Evolutionary conservation across 148 eudicot genomes (phyloP).

Genomic region (Chenopodium quinoa): DNA sequence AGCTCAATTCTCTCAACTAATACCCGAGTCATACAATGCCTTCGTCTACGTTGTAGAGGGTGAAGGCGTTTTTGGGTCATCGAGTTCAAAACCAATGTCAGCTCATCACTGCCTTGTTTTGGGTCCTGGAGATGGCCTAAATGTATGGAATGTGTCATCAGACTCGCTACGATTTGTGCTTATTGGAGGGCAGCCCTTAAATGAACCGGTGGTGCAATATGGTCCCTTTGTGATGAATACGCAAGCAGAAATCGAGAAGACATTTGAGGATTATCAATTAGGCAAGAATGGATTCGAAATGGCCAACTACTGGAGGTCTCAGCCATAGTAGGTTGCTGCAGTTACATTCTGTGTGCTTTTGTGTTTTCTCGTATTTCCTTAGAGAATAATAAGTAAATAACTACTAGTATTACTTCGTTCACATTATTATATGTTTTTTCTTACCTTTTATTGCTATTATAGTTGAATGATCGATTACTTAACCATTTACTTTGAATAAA

Average conservation of each 20-base stretch:
- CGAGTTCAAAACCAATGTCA: conserved; percentile 33
- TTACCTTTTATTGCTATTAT: background rate
- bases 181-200: conserved; percentile 74
- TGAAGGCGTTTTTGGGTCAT: conserved; percentile 62
- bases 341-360: background rate
- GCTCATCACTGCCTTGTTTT: conserved; percentile 72
- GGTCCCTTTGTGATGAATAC: conserved; percentile 99
- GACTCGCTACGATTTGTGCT: conserved; percentile 55
- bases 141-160: conserved; percentile 67
- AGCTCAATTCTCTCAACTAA: conserved; percentile 58
- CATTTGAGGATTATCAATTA: conserved; percentile 70
- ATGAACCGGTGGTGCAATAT: conserved; percentile 85
- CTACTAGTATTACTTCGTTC: background rate
- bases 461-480: background rate
- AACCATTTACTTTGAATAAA: background rate
- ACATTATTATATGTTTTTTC: background rate
- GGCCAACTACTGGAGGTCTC: conserved; percentile 76
- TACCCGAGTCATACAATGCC: conserved; percentile 68
- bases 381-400: background rate
- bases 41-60: conserved; percentile 77
- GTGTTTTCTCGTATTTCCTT: background rate
- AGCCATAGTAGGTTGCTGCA: conserved; percentile 16
- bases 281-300: conserved; percentile 81
- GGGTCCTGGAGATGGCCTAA: conserved; percentile 77
- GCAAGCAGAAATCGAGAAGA: conserved; percentile 73